Conservation (phyloP, 805 yeast species). For the Candida wancherniae region DNA sequence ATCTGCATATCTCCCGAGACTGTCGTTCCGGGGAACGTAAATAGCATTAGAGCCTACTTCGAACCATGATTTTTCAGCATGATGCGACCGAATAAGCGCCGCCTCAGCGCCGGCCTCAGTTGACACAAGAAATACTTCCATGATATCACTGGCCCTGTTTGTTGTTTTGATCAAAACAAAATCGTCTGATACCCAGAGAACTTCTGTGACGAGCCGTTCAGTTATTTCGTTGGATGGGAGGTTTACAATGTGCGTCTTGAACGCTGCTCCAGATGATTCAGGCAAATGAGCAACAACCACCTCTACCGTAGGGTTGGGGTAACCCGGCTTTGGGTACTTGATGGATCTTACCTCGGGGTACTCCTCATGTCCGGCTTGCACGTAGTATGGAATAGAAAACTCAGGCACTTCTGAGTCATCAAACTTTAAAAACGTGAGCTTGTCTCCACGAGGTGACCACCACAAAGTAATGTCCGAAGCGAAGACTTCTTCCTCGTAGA, state of each 20-base stretch:
- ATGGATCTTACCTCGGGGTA: conserved; percentile 53
- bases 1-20: conserved; percentile 33
- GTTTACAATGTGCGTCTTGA: conserved; percentile 7
- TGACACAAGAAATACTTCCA: conserved; percentile 48
- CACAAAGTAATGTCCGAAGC: conserved; percentile 66
- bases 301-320: conserved; percentile 63
- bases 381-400: conserved; percentile 71
- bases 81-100: conserved; percentile 38
- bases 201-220: conserved; percentile 51
- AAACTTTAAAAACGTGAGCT: conserved; percentile 57
- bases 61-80: conserved; percentile 58
- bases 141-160: conserved; percentile 54
- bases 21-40: conserved; percentile 33
- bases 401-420: conserved; percentile 73
- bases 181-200: conserved; percentile 50
- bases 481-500: conserved; percentile 85
- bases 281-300: conserved; percentile 15
- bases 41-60: conserved; percentile 37
- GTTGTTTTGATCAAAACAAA: conserved; percentile 54
- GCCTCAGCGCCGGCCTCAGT: conserved; percentile 21
- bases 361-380: conserved; percentile 41
- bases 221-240: conserved; percentile 9
- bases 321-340: conserved; percentile 79
- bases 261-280: conserved; percentile 9
- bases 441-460: conserved; percentile 82